phyloP scores from a whole-genome alignment of 352 stramenopile species.

The Phytophthora cajani region DNA sequence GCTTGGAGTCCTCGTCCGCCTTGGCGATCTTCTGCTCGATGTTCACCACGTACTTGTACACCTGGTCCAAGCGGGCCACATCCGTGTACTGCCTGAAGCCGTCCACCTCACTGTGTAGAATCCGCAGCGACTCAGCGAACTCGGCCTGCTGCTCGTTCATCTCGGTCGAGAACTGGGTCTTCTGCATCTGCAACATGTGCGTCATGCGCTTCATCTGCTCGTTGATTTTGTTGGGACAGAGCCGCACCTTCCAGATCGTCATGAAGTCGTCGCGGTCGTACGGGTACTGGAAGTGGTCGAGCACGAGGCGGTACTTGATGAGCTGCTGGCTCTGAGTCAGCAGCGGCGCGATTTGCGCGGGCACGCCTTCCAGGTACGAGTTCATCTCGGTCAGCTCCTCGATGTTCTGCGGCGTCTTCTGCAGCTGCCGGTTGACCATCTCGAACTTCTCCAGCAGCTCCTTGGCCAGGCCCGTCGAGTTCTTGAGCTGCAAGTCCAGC shows the following conservation, averaged over 20 bases:
- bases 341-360: conserved; percentile 64
- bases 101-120: conserved; percentile 90
- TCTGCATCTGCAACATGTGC: conserved; percentile 84
- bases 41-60: conserved; percentile 88
- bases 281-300: conserved; percentile 86
- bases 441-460: conserved; percentile 86
- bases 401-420: conserved; percentile 91
- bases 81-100: conserved; percentile 89
- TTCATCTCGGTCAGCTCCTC: conserved; percentile 92
- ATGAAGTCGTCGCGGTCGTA: conserved; percentile 91
- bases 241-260: conserved; percentile 88
- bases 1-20: conserved; percentile 85
- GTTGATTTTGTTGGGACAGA: conserved; percentile 89
- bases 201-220: conserved; percentile 88
- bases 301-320: conserved; percentile 78
- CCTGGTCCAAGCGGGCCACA: conserved; percentile 81
- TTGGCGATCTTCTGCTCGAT: conserved; percentile 90
- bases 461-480: conserved; percentile 73
- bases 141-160: conserved; percentile 94
- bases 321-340: conserved; percentile 78
- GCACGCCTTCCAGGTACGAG: conserved; percentile 81
- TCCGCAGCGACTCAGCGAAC: conserved; percentile 85
- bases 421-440: conserved; percentile 83
- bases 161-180: conserved; percentile 83
- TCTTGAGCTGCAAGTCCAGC: conserved; percentile 78